A percentile compares a stretch with the other conserved stretches of the same genome.
Conservation (phyloP, 768 basidiomycete genomes). For the Boletus edulis region DNA sequence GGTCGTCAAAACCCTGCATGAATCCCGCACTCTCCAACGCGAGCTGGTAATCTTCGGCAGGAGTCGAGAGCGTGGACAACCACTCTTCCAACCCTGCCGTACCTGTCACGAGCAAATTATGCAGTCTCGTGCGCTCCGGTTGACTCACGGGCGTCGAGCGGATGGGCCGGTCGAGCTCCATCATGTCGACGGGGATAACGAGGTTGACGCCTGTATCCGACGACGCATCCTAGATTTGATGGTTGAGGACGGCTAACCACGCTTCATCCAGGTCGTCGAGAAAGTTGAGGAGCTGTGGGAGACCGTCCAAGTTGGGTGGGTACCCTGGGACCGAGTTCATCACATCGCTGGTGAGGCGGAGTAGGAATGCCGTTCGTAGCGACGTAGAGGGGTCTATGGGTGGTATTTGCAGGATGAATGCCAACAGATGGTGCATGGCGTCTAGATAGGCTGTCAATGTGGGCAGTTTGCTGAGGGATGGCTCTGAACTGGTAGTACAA, state of each 20-base stretch:
- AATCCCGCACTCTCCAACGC: slow-evolving; percentile 52
- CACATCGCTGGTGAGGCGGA: too few relatives aligned
- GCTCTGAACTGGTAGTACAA: slow-evolving; percentile 19
- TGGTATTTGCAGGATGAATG: too few relatives aligned
- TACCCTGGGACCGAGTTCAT: slow-evolving; percentile 57
- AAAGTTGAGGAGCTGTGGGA: slow-evolving; percentile 44
- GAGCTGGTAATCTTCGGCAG: slow-evolving; percentile 28
- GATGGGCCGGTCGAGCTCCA: slow-evolving; percentile 23
- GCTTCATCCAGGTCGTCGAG: slow-evolving; percentile 72
- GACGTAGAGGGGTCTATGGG: too few relatives aligned
- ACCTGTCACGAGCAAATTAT: slow-evolving; percentile 62
- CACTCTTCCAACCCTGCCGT: slow-evolving; percentile 67
- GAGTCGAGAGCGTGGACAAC: slow-evolving; percentile 39
- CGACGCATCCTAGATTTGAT: slow-evolving; percentile 64
- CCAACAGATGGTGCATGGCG: slow-evolving; percentile 21
- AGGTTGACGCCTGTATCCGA: slow-evolving; percentile 41
- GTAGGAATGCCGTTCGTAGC: too few relatives aligned
- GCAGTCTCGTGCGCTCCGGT: slow-evolving; percentile 70
- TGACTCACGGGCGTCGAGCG: slow-evolving; percentile 55
- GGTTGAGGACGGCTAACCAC: too few relatives aligned
- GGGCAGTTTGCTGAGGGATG: slow-evolving; percentile 47
- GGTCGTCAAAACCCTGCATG: slow-evolving; percentile 59
- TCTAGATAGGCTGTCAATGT: slow-evolving; percentile 61
- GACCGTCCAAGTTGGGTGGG: slow-evolving; percentile 37
- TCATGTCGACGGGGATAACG: slow-evolving; percentile 37